Evolutionary conservation across 176 grass and related monocot species (phyloP), one percentile per base, ranked within the genome.

Genomic region (Juncus effusus): DNA sequence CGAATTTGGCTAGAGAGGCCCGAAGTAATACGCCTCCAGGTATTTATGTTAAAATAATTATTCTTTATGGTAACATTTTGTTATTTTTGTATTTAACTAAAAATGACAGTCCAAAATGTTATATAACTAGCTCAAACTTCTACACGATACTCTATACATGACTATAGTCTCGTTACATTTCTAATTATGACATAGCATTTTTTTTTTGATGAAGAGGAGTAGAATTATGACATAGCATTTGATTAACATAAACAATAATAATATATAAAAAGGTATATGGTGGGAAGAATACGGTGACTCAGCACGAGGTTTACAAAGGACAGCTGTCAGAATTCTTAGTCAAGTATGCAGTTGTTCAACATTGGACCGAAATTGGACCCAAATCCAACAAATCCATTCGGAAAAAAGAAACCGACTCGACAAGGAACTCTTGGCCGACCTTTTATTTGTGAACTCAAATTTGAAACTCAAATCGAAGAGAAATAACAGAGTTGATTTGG

Each of bases 271-370:
- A 96, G 88, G 93, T 36, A 97, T 92, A 78, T 97, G 93, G 88
- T 92, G 93, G 93, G 88, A 97, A 79, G 85, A 97, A 65, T 97
- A 97, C 1, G 94, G 93, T 0, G 88, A 92, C 81, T 92, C 88
- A 59, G 78, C 88, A 12, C 88, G 88, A 3, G 81, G 85, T 15
- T 56, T 97, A 35, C 88, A 97, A 65, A 77, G 76, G 13, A 76
- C 76, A 35, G 94, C 94, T 6, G 88, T 92, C 4, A 89, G 94
- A 77, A 80, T 97, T 83, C 80, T 88, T 13, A 97, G 88, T 59
- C 88, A 97, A 69, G 94, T 97, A 59, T 92, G 94, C 77, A 92
- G 93, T 76, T 89, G 79, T 9, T 77, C 71, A 57, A 89, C 82
- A 3, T 83, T 88, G 51, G 77, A 92, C 38, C 90, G 80, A 69